Base-by-base conservation (phyloP, 78 protist genomes). In the Carpediemonas membranifera region DNA sequence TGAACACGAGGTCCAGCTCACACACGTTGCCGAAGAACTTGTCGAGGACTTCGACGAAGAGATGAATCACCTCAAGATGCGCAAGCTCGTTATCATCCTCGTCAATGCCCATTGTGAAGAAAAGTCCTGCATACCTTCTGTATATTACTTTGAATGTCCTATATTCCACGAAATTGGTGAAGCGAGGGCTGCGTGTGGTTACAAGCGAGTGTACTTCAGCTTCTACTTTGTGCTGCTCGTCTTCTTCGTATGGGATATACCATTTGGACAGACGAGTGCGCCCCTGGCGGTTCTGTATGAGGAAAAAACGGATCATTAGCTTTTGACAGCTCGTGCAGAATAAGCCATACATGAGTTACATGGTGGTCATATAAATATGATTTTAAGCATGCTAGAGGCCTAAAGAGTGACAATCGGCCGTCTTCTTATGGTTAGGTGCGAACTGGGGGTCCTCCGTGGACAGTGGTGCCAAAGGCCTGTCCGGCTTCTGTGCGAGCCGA, bases 241-340 rank as follows among this genome's bases (percentile, higher is more conserved):
- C 95, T 36, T 64, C 53, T 11, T 35, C 24, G 18, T 21, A 18
- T 33, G 69, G 5, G 28, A 21, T 64, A 36, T 53, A 68, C 87
- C 87, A 90, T 33, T 94, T 94, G 36, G 91, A 61, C 25, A 93
- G 69, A 11, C 99, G 88, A 0, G 98, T 94, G 70, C 92, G 93
- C 53, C 99, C 98, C 56, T 85, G 88, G 27, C 97, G 71, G 68
- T 96, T 96, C 65, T 94, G 96, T 7, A 96, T 81, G n/a, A 94
- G 56, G 33, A 96, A 18, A 76, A 86, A 96, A 37, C 86, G 96
- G 28, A 96, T 89, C 98, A 76, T 75, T n/a, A 70, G n/a, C n/a
- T n/a, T n/a, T n/a, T n/a, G n/a, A n/a, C n/a, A n/a, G n/a, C n/a
- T n/a, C n/a, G n/a, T n/a, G n/a, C n/a, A n/a, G n/a, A n/a, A n/a